Percentiles rank a stretch among this genome's conserved stretches.
These are phyloP conservation scores for Jamesozyma piceae DNA, from an alignment of 805 yeast species.

Conservation along the genomic window DNA sequence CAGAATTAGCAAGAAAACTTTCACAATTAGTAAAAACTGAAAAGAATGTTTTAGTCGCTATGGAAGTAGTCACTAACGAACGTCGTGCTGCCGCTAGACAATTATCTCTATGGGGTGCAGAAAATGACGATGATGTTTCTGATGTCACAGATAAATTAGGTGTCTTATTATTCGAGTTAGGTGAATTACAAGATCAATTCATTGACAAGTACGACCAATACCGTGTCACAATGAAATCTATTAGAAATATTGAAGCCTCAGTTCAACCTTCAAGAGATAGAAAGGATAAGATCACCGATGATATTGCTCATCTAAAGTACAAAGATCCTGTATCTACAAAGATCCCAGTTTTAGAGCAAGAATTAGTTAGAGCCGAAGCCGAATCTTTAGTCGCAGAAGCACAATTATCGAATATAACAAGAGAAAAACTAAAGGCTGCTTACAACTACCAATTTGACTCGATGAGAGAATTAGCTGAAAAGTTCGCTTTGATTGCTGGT, in stretches of 20 bases:
- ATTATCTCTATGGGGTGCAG: constrained; percentile 95
- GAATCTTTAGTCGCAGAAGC: constrained; percentile 99
- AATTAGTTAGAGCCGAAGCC: constrained; percentile 97
- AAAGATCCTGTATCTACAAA: constrained; percentile 97
- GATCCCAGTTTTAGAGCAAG: constrained; percentile 92
- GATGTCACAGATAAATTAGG: constrained; percentile 97
- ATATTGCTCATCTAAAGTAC: constrained; percentile 94
- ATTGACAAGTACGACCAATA: constrained; percentile 97
- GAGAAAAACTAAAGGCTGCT: constrained; percentile 96
- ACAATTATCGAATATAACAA: constrained; percentile 93
- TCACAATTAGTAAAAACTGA: constrained; percentile 91
- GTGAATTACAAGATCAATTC: constrained; percentile 96
- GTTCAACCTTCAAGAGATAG: constrained; percentile 98
- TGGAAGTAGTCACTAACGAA: constrained; percentile 88
- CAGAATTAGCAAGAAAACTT: constrained; percentile 86
- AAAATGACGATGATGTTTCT: constrained; percentile 91
- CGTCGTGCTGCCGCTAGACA: constrained; percentile 95
- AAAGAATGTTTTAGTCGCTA: constrained; percentile 88
- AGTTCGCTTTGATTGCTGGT: constrained; percentile 94
- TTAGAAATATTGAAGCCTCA: constrained; percentile 93
- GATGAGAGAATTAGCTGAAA: constrained; percentile 88
- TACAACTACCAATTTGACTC: constrained; percentile 96
- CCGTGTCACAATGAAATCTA: constrained; percentile 87
- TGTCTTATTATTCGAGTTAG: constrained; percentile 88
- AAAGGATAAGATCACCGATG: constrained; percentile 93